Conservation (phyloP, 345 rosid genomes). For the Physaria fendleri region DNA sequence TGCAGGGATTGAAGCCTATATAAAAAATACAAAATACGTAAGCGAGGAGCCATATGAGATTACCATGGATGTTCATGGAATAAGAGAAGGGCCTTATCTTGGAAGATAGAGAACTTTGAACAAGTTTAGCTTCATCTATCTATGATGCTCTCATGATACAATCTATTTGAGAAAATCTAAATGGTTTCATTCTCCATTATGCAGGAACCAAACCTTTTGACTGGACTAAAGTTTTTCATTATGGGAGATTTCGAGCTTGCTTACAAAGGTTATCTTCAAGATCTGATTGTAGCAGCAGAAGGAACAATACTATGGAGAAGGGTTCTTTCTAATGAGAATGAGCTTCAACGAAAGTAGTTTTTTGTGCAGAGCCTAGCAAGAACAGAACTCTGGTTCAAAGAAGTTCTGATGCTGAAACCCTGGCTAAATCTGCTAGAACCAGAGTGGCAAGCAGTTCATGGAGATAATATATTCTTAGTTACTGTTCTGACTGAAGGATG, state of each 20-base stretch:
- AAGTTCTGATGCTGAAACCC: conserved; percentile 48
- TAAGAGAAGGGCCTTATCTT: conserved; percentile 53
- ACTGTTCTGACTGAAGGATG: no score
- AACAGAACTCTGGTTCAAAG: conserved; percentile 40
- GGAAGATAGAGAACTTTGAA: conserved; percentile 71
- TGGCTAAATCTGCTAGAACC: conserved; percentile 56
- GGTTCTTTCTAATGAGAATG: conserved; percentile 34
- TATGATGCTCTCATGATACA: neutral
- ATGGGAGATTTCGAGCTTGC: conserved; percentile 63
- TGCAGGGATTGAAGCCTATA: conserved; percentile 73
- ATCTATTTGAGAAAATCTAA: neutral
- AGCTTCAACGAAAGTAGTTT: conserved; percentile 49
- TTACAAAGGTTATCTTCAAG: conserved; percentile 75
- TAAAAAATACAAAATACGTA: conserved; percentile 40
- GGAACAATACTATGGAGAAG: conserved; percentile 63
- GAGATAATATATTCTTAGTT: no score
- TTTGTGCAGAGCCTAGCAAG: conserved; percentile 56
- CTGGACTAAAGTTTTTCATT: conserved; percentile 47
- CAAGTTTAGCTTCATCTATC: conserved; percentile 40
- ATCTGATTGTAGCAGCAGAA: conserved; percentile 63
- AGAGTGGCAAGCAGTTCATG: conserved; percentile 70
- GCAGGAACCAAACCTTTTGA: conserved; percentile 63
- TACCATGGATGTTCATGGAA: conserved; percentile 60
- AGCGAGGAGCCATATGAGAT: conserved; percentile 73
- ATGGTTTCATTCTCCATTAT: neutral